phyloP scores from a whole-genome alignment of 2,329 filamentous ascomycete species.

The Apiospora malaysiana region DNA sequence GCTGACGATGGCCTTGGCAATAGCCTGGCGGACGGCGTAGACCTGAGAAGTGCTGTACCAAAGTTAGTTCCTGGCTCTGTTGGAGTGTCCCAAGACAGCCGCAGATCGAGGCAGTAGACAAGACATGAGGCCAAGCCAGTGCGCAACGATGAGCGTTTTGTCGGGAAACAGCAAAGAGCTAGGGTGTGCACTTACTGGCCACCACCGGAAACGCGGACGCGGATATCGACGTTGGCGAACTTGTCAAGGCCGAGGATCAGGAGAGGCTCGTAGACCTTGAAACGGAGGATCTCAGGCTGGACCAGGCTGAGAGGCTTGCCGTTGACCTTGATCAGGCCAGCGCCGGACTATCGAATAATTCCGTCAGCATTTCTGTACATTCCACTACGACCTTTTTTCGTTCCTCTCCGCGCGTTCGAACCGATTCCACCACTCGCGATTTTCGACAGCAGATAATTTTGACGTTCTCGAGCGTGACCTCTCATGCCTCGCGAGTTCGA shows the following conservation, averaged over 20 bases:
- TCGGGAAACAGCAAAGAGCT: neutral
- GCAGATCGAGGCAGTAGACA: neutral
- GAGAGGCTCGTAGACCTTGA: constrained; percentile 99
- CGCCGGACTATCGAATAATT: constrained; percentile 33
- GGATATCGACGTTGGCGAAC: constrained; percentile 96
- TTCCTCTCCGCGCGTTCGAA: constrained; percentile 12
- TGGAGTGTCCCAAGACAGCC: neutral
- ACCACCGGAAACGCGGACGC: constrained; percentile 94
- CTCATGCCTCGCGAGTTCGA: neutral
- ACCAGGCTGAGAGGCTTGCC: constrained; percentile 93
- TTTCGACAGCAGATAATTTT: neutral
- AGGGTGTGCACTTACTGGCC: constrained; percentile 66
- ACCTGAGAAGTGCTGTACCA: constrained; percentile 74
- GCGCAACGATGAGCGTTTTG: neutral
- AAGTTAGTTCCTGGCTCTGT: neutral
- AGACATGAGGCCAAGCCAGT: neutral
- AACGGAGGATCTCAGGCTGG: constrained; percentile 95
- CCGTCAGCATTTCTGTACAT: constrained; percentile 27
- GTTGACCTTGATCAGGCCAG: constrained; percentile 97
- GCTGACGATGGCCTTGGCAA: constrained; percentile 94
- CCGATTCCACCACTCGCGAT: constrained; percentile 17
- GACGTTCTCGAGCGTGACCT: constrained; percentile 2
- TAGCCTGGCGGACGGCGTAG: constrained; percentile 98
- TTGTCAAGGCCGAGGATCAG: constrained; percentile 97
- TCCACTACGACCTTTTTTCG: constrained; percentile 24